Base-by-base conservation (phyloP, 345 rosid genomes). In the Reutealis trisperma region DNA sequence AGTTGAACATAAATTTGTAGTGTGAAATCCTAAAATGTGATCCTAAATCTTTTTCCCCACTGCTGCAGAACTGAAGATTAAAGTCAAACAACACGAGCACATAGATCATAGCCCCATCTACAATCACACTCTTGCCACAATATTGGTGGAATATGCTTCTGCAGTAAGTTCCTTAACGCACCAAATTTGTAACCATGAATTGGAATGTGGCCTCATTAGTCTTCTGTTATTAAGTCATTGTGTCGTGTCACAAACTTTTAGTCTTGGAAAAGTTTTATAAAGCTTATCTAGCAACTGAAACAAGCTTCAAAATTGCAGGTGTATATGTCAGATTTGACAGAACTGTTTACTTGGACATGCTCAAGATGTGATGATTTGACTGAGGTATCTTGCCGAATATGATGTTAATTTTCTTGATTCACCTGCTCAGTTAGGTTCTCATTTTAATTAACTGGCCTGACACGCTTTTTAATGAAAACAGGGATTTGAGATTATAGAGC, bases 121-220 rank as follows among this genome's bases (percentile, higher is more conserved):
- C 88, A 95, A 95, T 84, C 97, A 89, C 82, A 92, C 97, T 6
- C 96, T 92, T 69, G 92, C 96, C 70, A 81, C 78, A 0, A 92
- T 89, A 73, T 75, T 93, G 79, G 99, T 93, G 78, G 96, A 96
- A 83, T 96, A 96, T 83, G 93, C 97, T 60, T 93, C 98, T 63
- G 99, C 99, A 18, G 97, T 95, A 87, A 84, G 97, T 84, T 63
- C 21, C 10, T 12, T 41, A 37, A 30, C n/a, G 32, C 47, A 55
- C 0, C 44, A 18, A 80, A 60, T 12, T 73, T 52, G 34, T 55
- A 66, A 47, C 44, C 1, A 32, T 25, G 44, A 10, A 71, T 1
- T 24, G 24, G 52, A 30, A 72, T 19, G 13, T 22, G 51, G 8
- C 12, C 5, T 55, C 44, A 5, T 58, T 6, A 32, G 8, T 34